Evolutionary conservation across 768 basidiomycete species (phyloP).

Genomic region (Phanerochaete carnosa): DNA sequence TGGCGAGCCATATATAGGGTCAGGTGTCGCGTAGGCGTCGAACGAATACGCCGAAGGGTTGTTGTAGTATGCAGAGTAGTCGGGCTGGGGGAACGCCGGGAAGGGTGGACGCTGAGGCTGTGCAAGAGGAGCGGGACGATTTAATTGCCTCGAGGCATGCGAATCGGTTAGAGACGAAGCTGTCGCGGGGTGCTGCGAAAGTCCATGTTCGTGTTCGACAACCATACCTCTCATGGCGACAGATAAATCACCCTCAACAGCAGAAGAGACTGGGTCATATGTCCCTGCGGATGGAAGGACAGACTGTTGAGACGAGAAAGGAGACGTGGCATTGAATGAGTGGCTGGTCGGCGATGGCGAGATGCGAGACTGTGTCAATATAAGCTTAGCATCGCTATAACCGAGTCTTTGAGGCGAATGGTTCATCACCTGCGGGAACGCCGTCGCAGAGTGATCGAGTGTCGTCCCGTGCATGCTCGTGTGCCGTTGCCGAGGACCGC

Average conservation of each 20-base stretch:
- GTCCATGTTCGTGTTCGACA: constrained; percentile 49
- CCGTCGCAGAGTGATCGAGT: constrained; percentile 15
- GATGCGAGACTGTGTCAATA: constrained; percentile 36
- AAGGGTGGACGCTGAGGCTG: constrained; percentile 47
- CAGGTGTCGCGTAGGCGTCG: constrained; percentile 49
- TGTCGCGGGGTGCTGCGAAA: constrained; percentile 25
- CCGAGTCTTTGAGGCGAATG: constrained; percentile 57
- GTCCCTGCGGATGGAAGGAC: constrained; percentile 14
- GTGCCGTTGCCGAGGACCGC: constrained; percentile 10
- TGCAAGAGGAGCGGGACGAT: constrained; percentile 39
- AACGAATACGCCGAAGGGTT: constrained; percentile 45
- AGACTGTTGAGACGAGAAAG: constrained; percentile 29
- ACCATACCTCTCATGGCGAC: constrained; percentile 59
- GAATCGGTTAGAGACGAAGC: not conserved
- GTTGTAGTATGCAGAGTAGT: constrained; percentile 60
- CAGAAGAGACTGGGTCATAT: constrained; percentile 38
- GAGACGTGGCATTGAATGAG: constrained; percentile 27
- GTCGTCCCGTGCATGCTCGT: constrained; percentile 11
- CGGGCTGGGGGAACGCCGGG: constrained; percentile 47
- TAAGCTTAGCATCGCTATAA: constrained; percentile 32
- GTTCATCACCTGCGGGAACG: constrained; percentile 41
- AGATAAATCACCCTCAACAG: constrained; percentile 52
- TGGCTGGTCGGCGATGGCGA: constrained; percentile 44
- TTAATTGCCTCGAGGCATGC: constrained; percentile 23
- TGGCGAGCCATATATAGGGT: constrained; percentile 45